Percentiles rank a stretch among this genome's conserved stretches.
Conservation (phyloP, 2,329 filamentous ascomycete genomes). For the Westerdykella ornata region DNA sequence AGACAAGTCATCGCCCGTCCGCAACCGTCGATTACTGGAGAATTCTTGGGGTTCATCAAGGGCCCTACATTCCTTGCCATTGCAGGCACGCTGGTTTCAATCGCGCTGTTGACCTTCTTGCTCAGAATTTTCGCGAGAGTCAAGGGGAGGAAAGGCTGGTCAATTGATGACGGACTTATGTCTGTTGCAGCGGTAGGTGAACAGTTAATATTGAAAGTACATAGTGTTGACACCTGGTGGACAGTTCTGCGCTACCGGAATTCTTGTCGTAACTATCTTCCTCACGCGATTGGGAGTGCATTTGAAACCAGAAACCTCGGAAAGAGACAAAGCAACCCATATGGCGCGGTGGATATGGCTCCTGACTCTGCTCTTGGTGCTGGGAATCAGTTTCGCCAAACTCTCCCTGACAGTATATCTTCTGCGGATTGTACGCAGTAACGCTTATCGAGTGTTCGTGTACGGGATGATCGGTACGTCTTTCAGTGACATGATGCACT, state of each 20-base stretch:
- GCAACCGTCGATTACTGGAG: constrained; percentile 15
- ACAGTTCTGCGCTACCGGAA: constrained; percentile 13
- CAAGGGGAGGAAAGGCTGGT: too few species aligned
- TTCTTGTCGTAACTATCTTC: constrained; percentile 6
- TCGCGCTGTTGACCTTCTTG: constrained; percentile 38
- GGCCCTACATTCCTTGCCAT: constrained; percentile 36
- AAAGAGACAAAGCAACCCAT: too few species aligned
- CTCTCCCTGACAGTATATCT: constrained; percentile 44
- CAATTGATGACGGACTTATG: constrained; percentile 47
- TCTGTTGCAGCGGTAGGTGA: constrained; percentile 33
- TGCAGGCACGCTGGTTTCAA: constrained; percentile 35
- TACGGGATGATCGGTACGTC: constrained; percentile 38
- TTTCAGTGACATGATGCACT: too few species aligned
- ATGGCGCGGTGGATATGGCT: constrained; percentile 34
- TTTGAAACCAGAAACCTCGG: too few species aligned
- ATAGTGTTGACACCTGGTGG: too few species aligned
- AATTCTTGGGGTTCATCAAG: constrained; percentile 31
- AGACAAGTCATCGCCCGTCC: constrained; percentile 3
- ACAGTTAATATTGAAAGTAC: constrained; percentile 29
- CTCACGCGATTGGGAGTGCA: constrained; percentile 20
- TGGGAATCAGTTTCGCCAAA: constrained; percentile 43
- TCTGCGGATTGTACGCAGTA: constrained; percentile 36
- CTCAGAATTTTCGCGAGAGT: constrained; percentile 42
- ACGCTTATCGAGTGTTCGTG: constrained; percentile 36
- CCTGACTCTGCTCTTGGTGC: constrained; percentile 39